Conservation (phyloP, 1,284 basidiomycete species). For the Sporisorium iseilematis-ciliati region DNA sequence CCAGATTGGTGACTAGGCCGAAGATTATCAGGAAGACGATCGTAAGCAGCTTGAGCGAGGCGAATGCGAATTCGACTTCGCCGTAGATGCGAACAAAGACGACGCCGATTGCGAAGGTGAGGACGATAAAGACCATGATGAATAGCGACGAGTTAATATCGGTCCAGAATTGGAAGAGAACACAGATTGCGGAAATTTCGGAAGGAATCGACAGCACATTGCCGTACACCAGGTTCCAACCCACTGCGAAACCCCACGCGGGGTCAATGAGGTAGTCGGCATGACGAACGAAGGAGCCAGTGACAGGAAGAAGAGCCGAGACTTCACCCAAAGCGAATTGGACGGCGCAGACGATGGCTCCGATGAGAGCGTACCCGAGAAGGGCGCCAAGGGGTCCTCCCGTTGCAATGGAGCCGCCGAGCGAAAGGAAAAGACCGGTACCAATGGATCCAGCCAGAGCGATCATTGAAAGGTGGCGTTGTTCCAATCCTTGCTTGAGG, state of each 20-base stretch:
- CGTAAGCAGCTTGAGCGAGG: slow-evolving; percentile 37
- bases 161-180: slow-evolving; percentile 56
- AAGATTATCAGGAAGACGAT: slow-evolving; percentile 56
- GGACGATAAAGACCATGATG: slow-evolving; percentile 73
- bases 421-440: slow-evolving; percentile 56
- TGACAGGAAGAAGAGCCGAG: slow-evolving; percentile 73
- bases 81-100: slow-evolving; percentile 78
- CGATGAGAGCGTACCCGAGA: slow-evolving; percentile 53
- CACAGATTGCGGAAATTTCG: slow-evolving; percentile 74
- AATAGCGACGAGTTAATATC: slow-evolving; percentile 51
- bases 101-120: slow-evolving; percentile 55
- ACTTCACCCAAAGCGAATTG: slow-evolving; percentile 56
- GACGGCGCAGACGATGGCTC: slow-evolving; percentile 53
- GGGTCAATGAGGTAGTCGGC: slow-evolving; percentile 83
- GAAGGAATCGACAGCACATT: slow-evolving; percentile 77
- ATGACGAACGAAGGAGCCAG: slow-evolving; percentile 82
- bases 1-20: slow-evolving; percentile 51
- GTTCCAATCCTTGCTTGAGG: slow-evolving; percentile 51
- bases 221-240: slow-evolving; percentile 76
- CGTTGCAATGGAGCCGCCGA: slow-evolving; percentile 49
- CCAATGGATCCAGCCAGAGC: slow-evolving; percentile 60
- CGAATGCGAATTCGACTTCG: slow-evolving; percentile 73
- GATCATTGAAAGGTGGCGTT: slow-evolving; percentile 60
- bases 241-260: slow-evolving; percentile 75
- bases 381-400: slow-evolving; percentile 58